A percentile compares a stretch with the other conserved stretches of the same genome.
These are phyloP conservation scores for Dactylellina leptospora DNA, from an alignment of 2,329 filamentous ascomycete genomes.

Conservation along the genomic window DNA sequence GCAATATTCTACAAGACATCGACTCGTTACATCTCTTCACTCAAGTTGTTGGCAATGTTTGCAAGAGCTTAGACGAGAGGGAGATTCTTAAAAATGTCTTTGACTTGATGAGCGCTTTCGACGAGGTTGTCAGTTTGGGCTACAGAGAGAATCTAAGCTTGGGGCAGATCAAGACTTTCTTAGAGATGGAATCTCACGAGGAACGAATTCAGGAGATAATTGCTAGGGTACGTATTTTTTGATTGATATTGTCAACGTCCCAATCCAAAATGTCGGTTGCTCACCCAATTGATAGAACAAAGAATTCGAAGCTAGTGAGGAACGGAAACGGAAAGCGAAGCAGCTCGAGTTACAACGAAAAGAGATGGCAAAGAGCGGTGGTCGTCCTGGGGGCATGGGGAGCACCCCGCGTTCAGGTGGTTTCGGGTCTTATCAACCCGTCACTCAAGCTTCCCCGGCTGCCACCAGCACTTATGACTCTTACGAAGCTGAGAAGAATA, in stretches of 20 bases:
- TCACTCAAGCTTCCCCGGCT: constrained; percentile 69
- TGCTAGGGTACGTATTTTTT: constrained; percentile 71
- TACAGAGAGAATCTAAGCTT: constrained; percentile 96
- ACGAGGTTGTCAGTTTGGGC: constrained; percentile 93
- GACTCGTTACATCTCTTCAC: constrained; percentile 97
- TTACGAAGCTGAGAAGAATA: constrained; percentile 98
- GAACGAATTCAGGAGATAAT: constrained; percentile 99
- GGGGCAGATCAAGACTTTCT: constrained; percentile 97
- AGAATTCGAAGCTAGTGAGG: constrained; percentile 95
- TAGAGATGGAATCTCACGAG: constrained; percentile 99
- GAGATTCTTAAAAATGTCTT: constrained; percentile 96
- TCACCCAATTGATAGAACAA: constrained; percentile 75
- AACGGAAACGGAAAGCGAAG: constrained; percentile 98
- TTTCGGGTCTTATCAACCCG: constrained; percentile 89
- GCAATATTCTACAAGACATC: constrained; percentile 99
- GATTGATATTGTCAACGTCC: no score
- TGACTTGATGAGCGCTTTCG: constrained; percentile 93
- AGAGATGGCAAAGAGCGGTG: constrained; percentile 79
- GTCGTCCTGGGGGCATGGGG: constrained; percentile 62
- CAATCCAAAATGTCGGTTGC: no score
- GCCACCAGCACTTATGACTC: constrained; percentile 86
- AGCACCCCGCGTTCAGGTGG: constrained; percentile 73
- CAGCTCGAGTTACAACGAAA: constrained; percentile 99
- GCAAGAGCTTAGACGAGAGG: constrained; percentile 92
- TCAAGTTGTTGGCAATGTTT: constrained; percentile 95